Evolutionary conservation across 2,329 filamentous ascomycete species (phyloP).

Genomic region (Xylariaceae sp.): DNA sequence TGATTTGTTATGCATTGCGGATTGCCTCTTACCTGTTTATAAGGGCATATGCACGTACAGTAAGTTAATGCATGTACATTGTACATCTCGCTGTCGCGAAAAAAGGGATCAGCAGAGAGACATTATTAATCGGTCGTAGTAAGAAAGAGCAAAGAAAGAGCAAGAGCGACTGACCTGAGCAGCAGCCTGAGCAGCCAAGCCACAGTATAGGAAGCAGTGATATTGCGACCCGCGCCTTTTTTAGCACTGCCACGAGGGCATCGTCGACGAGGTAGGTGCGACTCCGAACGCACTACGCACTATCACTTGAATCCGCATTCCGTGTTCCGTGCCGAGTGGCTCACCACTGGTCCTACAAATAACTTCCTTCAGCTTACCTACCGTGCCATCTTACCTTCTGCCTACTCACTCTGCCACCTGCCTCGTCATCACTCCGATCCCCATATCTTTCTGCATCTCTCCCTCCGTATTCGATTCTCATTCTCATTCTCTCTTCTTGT

Average conservation of each 20-base stretch:
- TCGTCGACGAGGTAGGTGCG: constrained; percentile 4
- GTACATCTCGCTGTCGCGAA: not conserved
- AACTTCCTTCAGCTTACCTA: not conserved
- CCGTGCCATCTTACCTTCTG: not conserved
- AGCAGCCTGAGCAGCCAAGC: constrained; percentile 13
- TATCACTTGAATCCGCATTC: not conserved
- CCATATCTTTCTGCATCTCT: not conserved
- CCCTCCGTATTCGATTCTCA: not conserved
- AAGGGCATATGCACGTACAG: not conserved
- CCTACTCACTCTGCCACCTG: not conserved
- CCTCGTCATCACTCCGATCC: not conserved
- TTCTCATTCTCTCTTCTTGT: not conserved
- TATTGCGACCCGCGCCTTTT: constrained; percentile 1
- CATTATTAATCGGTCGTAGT: not conserved
- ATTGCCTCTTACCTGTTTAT: not conserved
- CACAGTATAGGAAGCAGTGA: constrained; percentile 10
- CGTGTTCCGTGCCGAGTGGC: not conserved
- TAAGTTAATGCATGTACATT: not conserved
- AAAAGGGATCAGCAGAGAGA: not conserved
- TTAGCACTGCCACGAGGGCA: constrained; percentile 24
- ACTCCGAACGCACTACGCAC: not conserved
- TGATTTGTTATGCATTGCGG: not conserved
- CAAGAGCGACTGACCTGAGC: too few species aligned
- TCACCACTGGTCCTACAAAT: not conserved
- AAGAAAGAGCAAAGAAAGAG: not conserved